Evolutionary conservation across 1,284 basidiomycete genomes (phyloP).

Genomic region (Phenoliferia sp.): DNA sequence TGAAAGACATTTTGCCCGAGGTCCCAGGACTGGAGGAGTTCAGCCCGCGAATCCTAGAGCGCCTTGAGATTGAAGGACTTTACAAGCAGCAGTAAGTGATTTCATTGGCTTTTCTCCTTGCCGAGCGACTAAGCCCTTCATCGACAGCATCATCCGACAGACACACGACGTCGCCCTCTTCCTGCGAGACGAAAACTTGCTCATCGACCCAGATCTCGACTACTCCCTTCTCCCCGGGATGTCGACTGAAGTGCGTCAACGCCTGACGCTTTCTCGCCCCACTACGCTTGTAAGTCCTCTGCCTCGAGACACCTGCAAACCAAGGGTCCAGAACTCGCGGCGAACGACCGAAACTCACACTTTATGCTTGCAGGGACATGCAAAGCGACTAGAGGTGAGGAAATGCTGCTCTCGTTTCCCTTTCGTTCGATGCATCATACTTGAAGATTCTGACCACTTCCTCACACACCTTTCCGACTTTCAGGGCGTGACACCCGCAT

Average conservation of each 20-base stretch:
- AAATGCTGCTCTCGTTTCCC: not conserved
- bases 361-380: slow-evolving; percentile 58
- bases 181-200: slow-evolving; percentile 66
- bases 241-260: slow-evolving; percentile 69
- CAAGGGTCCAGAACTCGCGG: too few species aligned
- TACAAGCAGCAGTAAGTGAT: slow-evolving; percentile 34
- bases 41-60: slow-evolving; percentile 53
- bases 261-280: slow-evolving; percentile 58
- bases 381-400: slow-evolving; percentile 65
- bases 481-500: slow-evolving; percentile 68
- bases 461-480: not conserved
- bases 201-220: slow-evolving; percentile 64
- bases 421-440: not conserved
- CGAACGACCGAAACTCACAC: not conserved
- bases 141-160: slow-evolving; percentile 47
- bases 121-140: slow-evolving; percentile 46
- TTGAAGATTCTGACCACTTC: not conserved
- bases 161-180: slow-evolving; percentile 61
- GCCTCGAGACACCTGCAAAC: too few species aligned
- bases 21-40: slow-evolving; percentile 57
- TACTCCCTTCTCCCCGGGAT: slow-evolving; percentile 62
- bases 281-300: slow-evolving; percentile 55
- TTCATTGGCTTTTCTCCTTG: slow-evolving; percentile 2
- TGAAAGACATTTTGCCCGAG: slow-evolving; percentile 48
- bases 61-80: slow-evolving; percentile 68